Percentiles rank a stretch among this genome's conserved stretches.
Evolutionary conservation across 345 rosid species (phyloP).

Genomic region (Diplotaxis tenuifolia): DNA sequence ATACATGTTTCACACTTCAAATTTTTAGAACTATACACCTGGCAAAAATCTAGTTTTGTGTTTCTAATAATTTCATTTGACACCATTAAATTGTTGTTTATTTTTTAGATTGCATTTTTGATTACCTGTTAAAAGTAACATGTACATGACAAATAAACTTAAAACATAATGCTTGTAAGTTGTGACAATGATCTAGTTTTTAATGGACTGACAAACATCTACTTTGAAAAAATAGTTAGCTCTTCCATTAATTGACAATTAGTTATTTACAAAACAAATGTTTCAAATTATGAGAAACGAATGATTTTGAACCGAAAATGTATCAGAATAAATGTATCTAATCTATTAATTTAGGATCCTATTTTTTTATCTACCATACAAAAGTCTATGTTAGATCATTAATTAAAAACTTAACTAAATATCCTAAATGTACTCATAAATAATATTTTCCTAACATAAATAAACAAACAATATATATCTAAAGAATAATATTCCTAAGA

Average conservation of each 20-base stretch:
- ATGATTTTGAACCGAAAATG: neutral
- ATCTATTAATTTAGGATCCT: too few species aligned
- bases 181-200: neutral
- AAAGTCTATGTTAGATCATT: too few species aligned
- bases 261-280: neutral
- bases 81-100: neutral
- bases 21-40: neutral
- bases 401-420: too few species aligned
- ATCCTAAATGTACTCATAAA: too few species aligned
- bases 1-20: neutral
- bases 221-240: neutral
- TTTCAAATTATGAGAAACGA: neutral
- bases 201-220: neutral
- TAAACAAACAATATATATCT: too few species aligned
- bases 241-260: neutral
- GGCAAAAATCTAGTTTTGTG: neutral
- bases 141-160: neutral
- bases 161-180: neutral
- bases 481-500: too few species aligned
- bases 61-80: neutral
- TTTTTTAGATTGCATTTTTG: neutral
- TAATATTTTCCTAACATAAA: too few species aligned
- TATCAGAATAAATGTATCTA: constrained; percentile 1
- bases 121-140: neutral
- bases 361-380: too few species aligned